Evolutionary conservation across 2,329 filamentous ascomycete species (phyloP), one percentile per base, ranked within the genome.

Genomic region (Neofusicoccum sp.): DNA sequence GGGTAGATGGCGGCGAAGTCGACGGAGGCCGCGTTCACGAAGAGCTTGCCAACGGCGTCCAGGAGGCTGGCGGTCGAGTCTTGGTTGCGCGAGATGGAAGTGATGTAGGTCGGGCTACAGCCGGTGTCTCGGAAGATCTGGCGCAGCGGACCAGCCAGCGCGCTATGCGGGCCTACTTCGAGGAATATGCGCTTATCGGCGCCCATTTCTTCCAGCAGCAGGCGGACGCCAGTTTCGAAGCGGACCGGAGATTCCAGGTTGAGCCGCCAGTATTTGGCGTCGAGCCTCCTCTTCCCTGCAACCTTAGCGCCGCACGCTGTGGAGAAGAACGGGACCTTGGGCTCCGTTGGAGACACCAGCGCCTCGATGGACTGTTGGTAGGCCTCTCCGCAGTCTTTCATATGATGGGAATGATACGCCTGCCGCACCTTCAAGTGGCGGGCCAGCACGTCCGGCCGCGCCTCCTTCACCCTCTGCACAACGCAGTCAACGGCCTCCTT

Each of bases 131-230:
- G 48, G 16, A 71, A 56, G 14, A 70, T 76, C 59, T 76, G 67
- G 3, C 66, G 49, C 8, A 72, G 41, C 2, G 77, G 75, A 0
- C 73, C 72, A 6, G 66, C 62, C 1, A 79, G 70, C 1, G 76
- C 72, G 0, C 65, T 61, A 56, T 78, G 76, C 12, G 77, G 77
- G 3, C 77, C 77, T 44, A 79, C 62, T 65, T 78, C 76, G 3
- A 77, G 9, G 1, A 70, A 47, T 36, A 68, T 56, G 16, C 34
- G 34, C 4, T 44, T 36, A 4, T n/a, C 29, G 28, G 16, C 6
- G 14, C 64, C 63, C 1, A 54, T 45, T 2, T 22, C 39, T 2
- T 63, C 60, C 3, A 59, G 16, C 11, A 62, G 36, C 16, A 11
- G 28, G 56, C 31, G 8, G 49, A 37, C 45, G 6, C 56, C 43